phyloP scores from a whole-genome alignment of 176 grass and related monocot species.

The Avena atlantica region DNA sequence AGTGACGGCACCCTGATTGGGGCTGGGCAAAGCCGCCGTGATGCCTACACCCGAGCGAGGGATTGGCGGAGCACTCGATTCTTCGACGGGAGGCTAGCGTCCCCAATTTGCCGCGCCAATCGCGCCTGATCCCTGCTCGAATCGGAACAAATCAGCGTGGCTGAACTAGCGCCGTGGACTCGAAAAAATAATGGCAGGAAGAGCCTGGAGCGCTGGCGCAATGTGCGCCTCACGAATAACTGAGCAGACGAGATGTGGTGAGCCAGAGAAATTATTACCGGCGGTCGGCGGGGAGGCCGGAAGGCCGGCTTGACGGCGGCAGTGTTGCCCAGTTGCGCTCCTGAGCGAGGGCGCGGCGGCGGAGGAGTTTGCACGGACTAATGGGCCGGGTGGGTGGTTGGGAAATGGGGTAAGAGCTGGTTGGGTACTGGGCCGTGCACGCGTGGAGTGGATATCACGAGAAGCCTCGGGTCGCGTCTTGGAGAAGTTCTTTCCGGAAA shows the following conservation, averaged over 20 bases:
- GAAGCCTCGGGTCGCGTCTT: neutral
- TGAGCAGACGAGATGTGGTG: neutral
- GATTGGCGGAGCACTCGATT: constrained; percentile 1
- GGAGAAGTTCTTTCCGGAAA: neutral
- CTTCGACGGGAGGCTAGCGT: neutral
- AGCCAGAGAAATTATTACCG: neutral
- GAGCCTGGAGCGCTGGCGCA: neutral
- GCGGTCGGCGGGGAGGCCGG: neutral
- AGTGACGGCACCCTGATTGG: constrained; percentile 30
- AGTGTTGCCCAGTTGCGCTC: neutral
- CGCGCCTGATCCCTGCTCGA: neutral
- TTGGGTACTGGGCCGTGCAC: neutral
- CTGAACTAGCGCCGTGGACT: neutral
- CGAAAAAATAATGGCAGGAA: neutral
- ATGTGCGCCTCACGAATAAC: neutral
- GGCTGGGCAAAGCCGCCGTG: constrained; percentile 32
- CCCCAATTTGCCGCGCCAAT: constrained; percentile 23
- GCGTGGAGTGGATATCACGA: neutral
- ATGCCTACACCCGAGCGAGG: constrained; percentile 19
- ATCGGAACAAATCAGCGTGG: constrained; percentile 33
- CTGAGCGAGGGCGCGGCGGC: neutral
- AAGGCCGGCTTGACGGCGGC: constrained; percentile 10
- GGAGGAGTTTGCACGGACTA: neutral
- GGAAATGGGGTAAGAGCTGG: neutral
- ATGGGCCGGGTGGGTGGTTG: neutral